Percentiles rank a stretch among this genome's conserved stretches.
Conservation (phyloP, 1,139 yeast species). For the Yamadazyma friedrichii region DNA sequence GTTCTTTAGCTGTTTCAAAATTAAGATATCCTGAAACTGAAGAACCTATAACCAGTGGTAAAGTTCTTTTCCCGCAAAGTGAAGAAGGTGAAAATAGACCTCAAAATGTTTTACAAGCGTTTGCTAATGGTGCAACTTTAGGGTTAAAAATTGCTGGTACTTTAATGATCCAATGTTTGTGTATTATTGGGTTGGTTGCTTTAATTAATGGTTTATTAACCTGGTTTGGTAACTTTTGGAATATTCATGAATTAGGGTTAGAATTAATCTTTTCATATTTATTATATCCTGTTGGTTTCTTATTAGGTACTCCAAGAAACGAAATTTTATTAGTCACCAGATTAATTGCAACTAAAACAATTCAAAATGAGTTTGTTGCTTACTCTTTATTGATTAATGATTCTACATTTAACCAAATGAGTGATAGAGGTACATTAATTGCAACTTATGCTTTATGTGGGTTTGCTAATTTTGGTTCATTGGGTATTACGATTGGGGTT, state of each 20-base stretch:
- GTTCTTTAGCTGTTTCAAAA: conserved; percentile 62
- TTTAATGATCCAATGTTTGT: conserved; percentile 59
- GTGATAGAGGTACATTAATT: conserved; percentile 54
- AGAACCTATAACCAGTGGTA: conserved; percentile 52
- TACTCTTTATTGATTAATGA: conserved; percentile 43
- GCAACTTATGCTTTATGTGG: conserved; percentile 69
- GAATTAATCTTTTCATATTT: conserved; percentile 60
- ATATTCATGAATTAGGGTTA: conserved; percentile 49
- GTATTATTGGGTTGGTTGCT: conserved; percentile 63
- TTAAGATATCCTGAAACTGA: conserved; percentile 64
- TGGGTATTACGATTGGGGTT: conserved; percentile 66
- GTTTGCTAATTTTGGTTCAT: conserved; percentile 62
- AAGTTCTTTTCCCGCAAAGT: conserved; percentile 44
- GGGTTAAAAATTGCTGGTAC: conserved; percentile 62
- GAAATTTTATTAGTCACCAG: conserved; percentile 53
- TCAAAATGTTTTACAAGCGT: conserved; percentile 62
- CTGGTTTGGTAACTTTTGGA: conserved; percentile 69
- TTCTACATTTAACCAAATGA: conserved; percentile 48
- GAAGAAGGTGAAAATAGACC: conserved; percentile 43
- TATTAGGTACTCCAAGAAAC: conserved; percentile 58
- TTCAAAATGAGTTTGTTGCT: conserved; percentile 67
- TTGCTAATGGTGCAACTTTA: conserved; percentile 60
- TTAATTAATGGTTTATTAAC: conserved; percentile 57
- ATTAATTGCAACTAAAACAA: conserved; percentile 57
- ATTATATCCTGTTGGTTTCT: conserved; percentile 61